Evolutionary conservation across 257 asterid genomes (phyloP).

Genomic region (Jaltomata sinuosa): DNA sequence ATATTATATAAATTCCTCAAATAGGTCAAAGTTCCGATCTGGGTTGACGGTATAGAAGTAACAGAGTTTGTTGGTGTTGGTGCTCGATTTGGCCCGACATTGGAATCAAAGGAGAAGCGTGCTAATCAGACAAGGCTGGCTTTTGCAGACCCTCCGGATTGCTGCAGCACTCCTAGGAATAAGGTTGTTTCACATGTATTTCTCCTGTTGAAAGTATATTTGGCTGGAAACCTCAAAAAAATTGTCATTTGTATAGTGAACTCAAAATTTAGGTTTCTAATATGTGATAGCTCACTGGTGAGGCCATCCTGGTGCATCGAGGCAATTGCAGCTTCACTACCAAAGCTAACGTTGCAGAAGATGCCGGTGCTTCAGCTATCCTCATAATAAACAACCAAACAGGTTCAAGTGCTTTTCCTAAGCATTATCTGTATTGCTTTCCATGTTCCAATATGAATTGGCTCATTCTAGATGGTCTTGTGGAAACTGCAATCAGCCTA

Average conservation of each 20-base stretch:
- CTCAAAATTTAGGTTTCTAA: neutral
- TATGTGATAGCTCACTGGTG: conserved; percentile 58
- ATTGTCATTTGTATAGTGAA: neutral
- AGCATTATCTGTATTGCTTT: neutral
- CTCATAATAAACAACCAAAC: conserved; percentile 70
- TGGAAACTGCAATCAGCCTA: neutral
- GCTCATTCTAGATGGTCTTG: neutral
- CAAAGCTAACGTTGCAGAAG: conserved; percentile 79
- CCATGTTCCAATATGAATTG: neutral
- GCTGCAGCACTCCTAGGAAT: conserved; percentile 67
- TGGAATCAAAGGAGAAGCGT: conserved; percentile 94
- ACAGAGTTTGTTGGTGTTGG: conserved; percentile 92
- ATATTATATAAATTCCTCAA: conserved; percentile 6
- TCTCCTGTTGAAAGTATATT: neutral
- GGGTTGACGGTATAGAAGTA: conserved; percentile 69
- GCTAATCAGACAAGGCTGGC: conserved; percentile 72
- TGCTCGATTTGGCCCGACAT: conserved; percentile 86
- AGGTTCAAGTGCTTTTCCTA: conserved; percentile 28
- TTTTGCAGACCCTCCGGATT: conserved; percentile 90
- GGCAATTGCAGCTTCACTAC: conserved; percentile 84
- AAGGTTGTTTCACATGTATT: conserved; percentile 37
- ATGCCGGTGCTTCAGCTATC: conserved; percentile 85
- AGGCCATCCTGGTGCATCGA: conserved; percentile 79
- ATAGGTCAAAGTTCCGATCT: conserved; percentile 87
- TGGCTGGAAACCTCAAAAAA: neutral